Evolutionary conservation across 129 eudicot species (phyloP), one percentile per base, ranked within the genome.

Genomic region (Pulicaria dysenterica): DNA sequence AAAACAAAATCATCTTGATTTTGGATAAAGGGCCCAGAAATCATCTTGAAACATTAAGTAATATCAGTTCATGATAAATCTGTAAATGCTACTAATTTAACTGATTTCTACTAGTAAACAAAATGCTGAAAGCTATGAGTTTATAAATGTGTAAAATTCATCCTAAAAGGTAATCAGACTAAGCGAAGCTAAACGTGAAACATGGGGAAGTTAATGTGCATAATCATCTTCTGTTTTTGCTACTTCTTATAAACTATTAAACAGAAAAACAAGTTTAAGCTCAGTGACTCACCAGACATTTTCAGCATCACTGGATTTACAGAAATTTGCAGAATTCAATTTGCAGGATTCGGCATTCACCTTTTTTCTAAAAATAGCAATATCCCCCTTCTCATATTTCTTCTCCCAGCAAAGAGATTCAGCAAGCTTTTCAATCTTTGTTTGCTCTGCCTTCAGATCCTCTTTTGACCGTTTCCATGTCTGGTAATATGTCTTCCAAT

Each of bases 401-500:
- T 93, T 93, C 81, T 93, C 96, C 98, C 98, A 93, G 79, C 98
- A 93, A 74, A 93, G 96, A 58, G 50, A 73, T 53, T 90, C 91
- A 13, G 98, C 98, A 53, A 93, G 80, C 55, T 90, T 88, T 79
- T 93, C 98, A 64, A 93, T 93, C 75, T 78, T 89, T 51, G 61
- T 73, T 66, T 93, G 96, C 79, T 93, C 98, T 46, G 89, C 91
- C 61, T 84, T 83, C 66, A 83, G 73, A 45, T 93, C 98, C 54
- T 85, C 98, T 75, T 90, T 93, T 47, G 96, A 54, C 73, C 95
- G 75, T 58, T 93, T 84, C 98, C 98, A 93, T 42, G 91, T 86
- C 53, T 75, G 69, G 58, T 87, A 88, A 58, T 90, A 93, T 4
- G 90, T 93, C 81, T 86, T 93, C 96, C 96, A 93, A 67, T 90